A percentile compares a stretch with the other conserved stretches of the same genome.
Conservation (phyloP, 805 yeast species). For the Metschnikowia koreensis region DNA sequence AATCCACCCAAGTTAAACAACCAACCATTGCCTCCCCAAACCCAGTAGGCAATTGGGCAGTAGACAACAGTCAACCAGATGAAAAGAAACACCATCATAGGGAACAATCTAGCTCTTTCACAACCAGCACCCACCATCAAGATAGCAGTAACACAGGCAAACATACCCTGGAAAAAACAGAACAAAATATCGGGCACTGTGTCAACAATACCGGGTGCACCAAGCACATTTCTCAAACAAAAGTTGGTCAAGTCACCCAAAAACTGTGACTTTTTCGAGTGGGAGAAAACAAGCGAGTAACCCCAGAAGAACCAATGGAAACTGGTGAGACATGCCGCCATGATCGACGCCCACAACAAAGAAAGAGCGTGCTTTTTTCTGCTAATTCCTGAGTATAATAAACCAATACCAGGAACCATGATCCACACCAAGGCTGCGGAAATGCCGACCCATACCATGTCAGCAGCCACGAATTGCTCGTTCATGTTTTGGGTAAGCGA, state of each 20-base stretch:
- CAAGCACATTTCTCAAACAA: conserved; percentile 76
- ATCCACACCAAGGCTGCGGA: conserved; percentile 86
- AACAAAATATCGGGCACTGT: conserved; percentile 88
- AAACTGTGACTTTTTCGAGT: conserved; percentile 58
- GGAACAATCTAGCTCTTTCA: conserved; percentile 94
- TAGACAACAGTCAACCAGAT: conserved; percentile 94
- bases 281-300: conserved; percentile 78
- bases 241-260: conserved; percentile 82
- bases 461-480: conserved; percentile 64
- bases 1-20: conserved; percentile 74
- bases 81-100: conserved; percentile 93
- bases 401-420: conserved; percentile 95
- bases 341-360: conserved; percentile 88
- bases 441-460: conserved; percentile 82
- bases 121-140: conserved; percentile 97
- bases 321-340: conserved; percentile 76
- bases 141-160: conserved; percentile 89
- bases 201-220: conserved; percentile 66
- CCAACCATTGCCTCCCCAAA: conserved; percentile 97
- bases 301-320: conserved; percentile 96
- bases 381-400: conserved; percentile 88
- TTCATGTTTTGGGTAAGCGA: conserved; percentile 71
- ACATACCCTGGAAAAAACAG: conserved; percentile 94
- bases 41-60: conserved; percentile 96
- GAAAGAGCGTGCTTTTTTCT: conserved; percentile 96